Base-by-base conservation (phyloP, 768 basidiomycete species). In the Pleurotus ostreatus region DNA sequence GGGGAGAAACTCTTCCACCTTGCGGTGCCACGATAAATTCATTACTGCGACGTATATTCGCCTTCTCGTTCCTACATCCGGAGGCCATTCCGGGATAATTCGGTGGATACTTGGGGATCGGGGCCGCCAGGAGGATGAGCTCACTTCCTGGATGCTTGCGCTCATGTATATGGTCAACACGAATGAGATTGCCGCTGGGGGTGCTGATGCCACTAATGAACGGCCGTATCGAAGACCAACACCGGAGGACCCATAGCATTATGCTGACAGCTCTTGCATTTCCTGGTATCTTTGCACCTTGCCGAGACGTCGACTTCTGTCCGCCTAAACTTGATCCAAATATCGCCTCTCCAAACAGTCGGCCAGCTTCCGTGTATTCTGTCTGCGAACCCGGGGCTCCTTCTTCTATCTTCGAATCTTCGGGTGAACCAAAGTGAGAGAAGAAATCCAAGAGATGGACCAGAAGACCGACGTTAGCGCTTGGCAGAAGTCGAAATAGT, bases 371-470 rank as follows among this genome's bases (percentile, higher is more conserved):
- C 12, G 51, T 53, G 39, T 53, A 53, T 9, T 39, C 41, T 9
- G 51, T 39, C n/a, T 37, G 38, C 0, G 15, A 15, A 20, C 40
- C 13, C 0, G 15, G 38, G 37, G 22, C 7, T n/a, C 15, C n/a
- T 18, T 26, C 30, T n/a, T 34, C 22, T 2, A 25, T 34, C n/a
- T n/a, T 16, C 30, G 51, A 4, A 15, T 11, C 15, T 26, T 34
- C 48, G 5, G 39, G 16, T 3, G 20, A 1, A 22, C 51, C 34
- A 12, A 53, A 18, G 8, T 1, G 13, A 8, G 51, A 40, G 62
- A 78, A 74, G 59, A 79, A 78, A 0, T 74, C 72, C 53, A 78
- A 64, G 39, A 78, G 65, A 59, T 78, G 78, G n/a, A 78, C 67
- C 15, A 79, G 58, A 3, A 77, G 61, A 1, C 71, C 74, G 56